Base-by-base conservation (phyloP, 2,329 filamentous ascomycete genomes). In the Penicillium sp. region DNA sequence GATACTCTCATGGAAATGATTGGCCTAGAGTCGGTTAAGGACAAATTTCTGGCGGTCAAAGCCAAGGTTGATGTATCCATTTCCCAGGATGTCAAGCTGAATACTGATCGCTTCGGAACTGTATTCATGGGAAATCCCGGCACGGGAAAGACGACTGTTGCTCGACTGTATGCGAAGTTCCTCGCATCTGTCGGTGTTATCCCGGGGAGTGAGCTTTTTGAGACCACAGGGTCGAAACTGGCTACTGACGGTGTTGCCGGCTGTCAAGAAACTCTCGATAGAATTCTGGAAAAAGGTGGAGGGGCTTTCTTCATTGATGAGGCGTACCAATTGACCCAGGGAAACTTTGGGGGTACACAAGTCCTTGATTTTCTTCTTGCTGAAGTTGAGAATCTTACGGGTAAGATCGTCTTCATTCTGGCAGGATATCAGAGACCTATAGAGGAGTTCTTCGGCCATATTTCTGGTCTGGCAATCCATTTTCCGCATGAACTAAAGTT, bases 391-490 rank as follows among this genome's bases (percentile, higher is more conserved):
- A 87, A 88, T 44, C 72, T 81, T 1, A 78, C 75, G 0, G 86
- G 85, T 0, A 85, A 85, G 55, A 65, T 90, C 0, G 80, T 84
- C 0, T 86, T 90, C 45, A 74, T 90, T 0, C 70, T 91, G 3
- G 86, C 86, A 0, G 86, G 88, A 0, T 90, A 90, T 64, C 74
- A 74, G 42, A 83, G 82, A 55, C 75, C 86, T 52, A 90, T 91
- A 86, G 85, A 90, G 56, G 75, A 75, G 0, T 88, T 90, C 62
- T 89, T 88, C 40, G 74, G 79, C 0, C 85, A 90, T 51, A 90
- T 90, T 39, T 81, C 81, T 0, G 34, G 34, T 13, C 34, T 35
- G 34, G 13, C 12, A 35, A 35, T 9, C 34, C 34, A 13, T 13
- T 35, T 35, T 35, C 34, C 34, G 34, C 34, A 35, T 35, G 34